phyloP scores from a whole-genome alignment of 192 early-diverging fungal genomes.

The Piromyces finnis region DNA sequence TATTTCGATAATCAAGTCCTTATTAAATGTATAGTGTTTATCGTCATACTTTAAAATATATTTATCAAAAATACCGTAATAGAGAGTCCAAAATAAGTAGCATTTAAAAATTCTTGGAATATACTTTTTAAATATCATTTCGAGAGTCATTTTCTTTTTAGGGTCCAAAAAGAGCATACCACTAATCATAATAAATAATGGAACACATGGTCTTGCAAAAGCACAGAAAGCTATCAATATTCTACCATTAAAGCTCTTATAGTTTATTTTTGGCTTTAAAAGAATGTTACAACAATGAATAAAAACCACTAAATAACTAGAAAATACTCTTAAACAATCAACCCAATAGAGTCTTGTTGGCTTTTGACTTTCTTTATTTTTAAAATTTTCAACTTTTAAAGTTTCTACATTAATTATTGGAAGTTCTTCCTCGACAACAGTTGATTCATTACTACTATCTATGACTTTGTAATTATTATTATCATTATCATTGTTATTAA shows the following conservation, averaged over 20 bases:
- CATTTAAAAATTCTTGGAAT: neutral
- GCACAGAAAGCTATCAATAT: neutral
- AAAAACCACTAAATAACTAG: neutral
- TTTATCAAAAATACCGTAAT: neutral
- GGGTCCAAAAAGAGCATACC: neutral
- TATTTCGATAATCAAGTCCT: neutral
- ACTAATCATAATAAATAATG: neutral
- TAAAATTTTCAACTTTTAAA: no score
- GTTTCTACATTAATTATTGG: no score
- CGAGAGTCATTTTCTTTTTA: neutral
- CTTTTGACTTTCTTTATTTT: no score
- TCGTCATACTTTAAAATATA: neutral
- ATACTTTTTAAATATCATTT: neutral
- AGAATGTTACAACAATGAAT: neutral
- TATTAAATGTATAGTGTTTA: neutral
- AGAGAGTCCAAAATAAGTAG: neutral
- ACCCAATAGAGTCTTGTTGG: neutral
- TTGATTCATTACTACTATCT: no score
- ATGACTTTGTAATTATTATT: no score
- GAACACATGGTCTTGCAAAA: neutral
- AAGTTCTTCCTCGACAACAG: no score
- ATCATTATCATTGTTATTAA: no score
- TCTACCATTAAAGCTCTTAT: neutral
- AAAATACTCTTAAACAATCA: neutral
- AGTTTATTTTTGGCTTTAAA: neutral